These are phyloP conservation scores for Eleusine indica DNA, from an alignment of 176 grass and related monocot genomes.

Conservation along the genomic window DNA sequence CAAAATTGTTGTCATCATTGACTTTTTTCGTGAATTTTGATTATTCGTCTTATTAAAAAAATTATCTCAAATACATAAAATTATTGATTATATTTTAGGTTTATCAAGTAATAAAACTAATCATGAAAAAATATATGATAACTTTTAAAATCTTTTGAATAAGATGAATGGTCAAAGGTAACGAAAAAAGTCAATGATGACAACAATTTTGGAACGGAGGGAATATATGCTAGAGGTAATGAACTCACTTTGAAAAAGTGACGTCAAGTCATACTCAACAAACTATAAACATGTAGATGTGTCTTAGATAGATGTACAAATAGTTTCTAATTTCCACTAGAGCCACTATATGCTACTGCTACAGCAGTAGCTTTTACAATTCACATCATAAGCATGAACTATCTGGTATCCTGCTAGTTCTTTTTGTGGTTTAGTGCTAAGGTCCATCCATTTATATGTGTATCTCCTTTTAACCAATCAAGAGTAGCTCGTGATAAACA, in stretches of 20 bases:
- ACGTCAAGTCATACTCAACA: not conserved
- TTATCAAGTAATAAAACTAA: too few relatives aligned
- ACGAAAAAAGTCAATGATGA: too few relatives aligned
- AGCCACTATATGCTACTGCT: not conserved
- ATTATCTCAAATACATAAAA: too few relatives aligned
- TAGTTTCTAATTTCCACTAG: not conserved
- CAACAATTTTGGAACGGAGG: too few relatives aligned
- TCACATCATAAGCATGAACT: conserved; percentile 5
- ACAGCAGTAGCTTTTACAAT: not conserved
- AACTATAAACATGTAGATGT: not conserved
- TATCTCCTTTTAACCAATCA: not conserved
- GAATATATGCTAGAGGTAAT: conserved; percentile 13
- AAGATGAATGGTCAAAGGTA: too few relatives aligned
- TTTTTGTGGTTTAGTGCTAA: conserved; percentile 12
- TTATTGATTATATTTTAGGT: too few relatives aligned
- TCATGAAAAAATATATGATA: too few relatives aligned
- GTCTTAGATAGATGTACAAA: conserved; percentile 10
- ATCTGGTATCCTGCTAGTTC: conserved; percentile 11
- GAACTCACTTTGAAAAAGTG: not conserved
- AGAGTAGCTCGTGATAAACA: not conserved
- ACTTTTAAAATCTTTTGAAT: too few relatives aligned
- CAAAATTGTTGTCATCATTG: too few relatives aligned
- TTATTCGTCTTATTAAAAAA: too few relatives aligned
- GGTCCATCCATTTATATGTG: not conserved
- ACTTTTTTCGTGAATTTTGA: too few relatives aligned